Evolutionary conservation across 1,139 yeast species (phyloP).

Genomic region (Yamadazyma diospyri): DNA sequence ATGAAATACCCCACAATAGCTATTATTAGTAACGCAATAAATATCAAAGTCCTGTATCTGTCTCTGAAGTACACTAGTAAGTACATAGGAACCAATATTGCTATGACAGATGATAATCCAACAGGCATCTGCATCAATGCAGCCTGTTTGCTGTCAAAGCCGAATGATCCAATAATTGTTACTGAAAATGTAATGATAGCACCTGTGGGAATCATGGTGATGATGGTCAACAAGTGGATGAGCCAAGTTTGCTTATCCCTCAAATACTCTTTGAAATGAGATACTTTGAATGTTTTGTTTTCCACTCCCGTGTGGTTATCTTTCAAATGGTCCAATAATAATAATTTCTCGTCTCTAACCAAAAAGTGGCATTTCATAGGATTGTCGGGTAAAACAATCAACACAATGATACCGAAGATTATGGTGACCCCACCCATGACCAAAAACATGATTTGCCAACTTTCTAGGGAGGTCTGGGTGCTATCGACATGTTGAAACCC

Average conservation of each 20-base stretch:
- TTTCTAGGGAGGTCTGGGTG: slow-evolving; percentile 16
- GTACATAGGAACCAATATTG: slow-evolving; percentile 30
- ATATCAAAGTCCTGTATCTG: slow-evolving; percentile 24
- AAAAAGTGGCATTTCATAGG: slow-evolving; percentile 31
- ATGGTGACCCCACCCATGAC: slow-evolving; percentile 35
- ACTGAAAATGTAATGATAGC: slow-evolving; percentile 40
- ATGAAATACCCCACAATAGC: slow-evolving; percentile 37
- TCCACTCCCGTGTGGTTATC: slow-evolving; percentile 24
- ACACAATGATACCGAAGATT: slow-evolving; percentile 27
- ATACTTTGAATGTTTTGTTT: slow-evolving; percentile 15
- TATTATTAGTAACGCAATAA: slow-evolving; percentile 30
- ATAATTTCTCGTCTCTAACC: slow-evolving; percentile 23
- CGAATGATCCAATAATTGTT: slow-evolving; percentile 36
- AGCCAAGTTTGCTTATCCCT: slow-evolving; percentile 37
- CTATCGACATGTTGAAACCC: slow-evolving; percentile 39
- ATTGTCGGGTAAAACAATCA: slow-evolving; percentile 29
- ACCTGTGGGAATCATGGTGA: slow-evolving; percentile 40
- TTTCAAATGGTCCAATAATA: slow-evolving; percentile 28
- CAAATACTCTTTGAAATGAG: slow-evolving; percentile 29
- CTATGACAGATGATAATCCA: slow-evolving; percentile 33
- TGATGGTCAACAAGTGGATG: slow-evolving; percentile 29
- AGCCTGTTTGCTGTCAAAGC: slow-evolving; percentile 28
- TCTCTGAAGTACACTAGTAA: slow-evolving; percentile 20
- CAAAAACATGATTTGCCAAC: slow-evolving; percentile 41
- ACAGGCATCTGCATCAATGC: slow-evolving; percentile 41